phyloP scores from a whole-genome alignment of 148 eudicot genomes.

The Dysphania ambrosioides region DNA sequence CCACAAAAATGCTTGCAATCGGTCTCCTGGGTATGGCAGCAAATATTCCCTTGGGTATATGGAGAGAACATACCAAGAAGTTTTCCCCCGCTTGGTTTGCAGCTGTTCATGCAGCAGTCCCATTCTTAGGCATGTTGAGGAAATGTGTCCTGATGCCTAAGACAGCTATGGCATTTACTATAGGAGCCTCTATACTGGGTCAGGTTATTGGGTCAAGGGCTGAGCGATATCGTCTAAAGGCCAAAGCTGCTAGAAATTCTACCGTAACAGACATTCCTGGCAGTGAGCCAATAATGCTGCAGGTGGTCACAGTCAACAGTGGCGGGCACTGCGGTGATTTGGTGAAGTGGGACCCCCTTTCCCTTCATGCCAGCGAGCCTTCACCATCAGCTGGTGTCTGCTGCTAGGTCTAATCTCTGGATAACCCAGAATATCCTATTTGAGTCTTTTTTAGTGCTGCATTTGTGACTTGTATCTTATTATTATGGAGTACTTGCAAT shows the following conservation, averaged over 20 bases:
- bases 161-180: conserved; percentile 92
- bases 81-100: conserved; percentile 96
- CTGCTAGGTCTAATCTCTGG: conserved; percentile 28
- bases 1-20: conserved; percentile 68
- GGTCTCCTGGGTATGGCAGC: conserved; percentile 91
- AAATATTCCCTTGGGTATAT: conserved; percentile 82
- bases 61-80: conserved; percentile 93
- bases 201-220: conserved; percentile 97
- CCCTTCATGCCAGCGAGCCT: conserved; percentile 34
- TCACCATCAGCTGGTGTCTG: conserved; percentile 45
- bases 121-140: conserved; percentile 89
- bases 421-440: background rate
- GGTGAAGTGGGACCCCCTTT: conserved; percentile 47
- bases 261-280: conserved; percentile 27
- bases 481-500: background rate
- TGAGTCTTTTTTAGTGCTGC: conserved; percentile 15
- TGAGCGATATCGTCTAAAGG: conserved; percentile 71
- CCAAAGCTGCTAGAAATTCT: conserved; percentile 34
- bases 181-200: conserved; percentile 84
- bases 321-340: conserved; percentile 43
- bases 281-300: conserved; percentile 20
- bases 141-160: conserved; percentile 90
- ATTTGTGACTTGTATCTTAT: conserved; percentile 20
- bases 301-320: conserved; percentile 25
- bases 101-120: conserved; percentile 95